Percentiles rank a stretch among this genome's conserved stretches.
Conservation (phyloP, 495 filamentous ascomycete genomes). For the Bacidia gigantensis region DNA sequence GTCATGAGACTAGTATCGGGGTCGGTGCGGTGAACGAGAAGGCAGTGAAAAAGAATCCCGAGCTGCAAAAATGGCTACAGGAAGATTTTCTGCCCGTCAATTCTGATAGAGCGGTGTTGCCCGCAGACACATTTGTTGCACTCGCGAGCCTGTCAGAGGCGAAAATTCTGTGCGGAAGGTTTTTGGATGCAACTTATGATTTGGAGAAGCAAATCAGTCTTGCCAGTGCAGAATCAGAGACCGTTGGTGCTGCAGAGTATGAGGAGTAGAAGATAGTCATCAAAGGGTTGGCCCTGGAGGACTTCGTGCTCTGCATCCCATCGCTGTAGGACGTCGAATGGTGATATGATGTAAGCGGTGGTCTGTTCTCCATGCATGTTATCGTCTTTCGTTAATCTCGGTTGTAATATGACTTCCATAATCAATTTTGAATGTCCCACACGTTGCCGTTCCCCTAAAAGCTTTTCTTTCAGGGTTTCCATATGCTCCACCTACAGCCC, state of each 20-base stretch:
- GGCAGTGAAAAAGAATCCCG: constrained; percentile 10
- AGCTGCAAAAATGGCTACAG: constrained; percentile 7
- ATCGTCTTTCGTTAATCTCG: too few species aligned
- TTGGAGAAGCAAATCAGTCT: constrained; percentile 12
- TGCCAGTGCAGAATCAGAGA: too few species aligned
- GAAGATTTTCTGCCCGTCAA: constrained; percentile 11
- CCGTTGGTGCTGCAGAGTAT: not conserved
- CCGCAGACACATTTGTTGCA: constrained; percentile 19
- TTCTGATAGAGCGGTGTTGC: constrained; percentile 12
- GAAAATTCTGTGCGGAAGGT: constrained; percentile 18
- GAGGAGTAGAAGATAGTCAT: constrained; percentile 22
- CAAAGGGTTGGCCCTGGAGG: not conserved
- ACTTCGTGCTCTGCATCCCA: too few species aligned
- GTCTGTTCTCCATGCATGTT: not conserved
- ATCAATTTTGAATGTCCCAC: too few species aligned
- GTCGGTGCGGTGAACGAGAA: constrained; percentile 7
- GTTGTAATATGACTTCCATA: too few species aligned
- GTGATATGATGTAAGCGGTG: not conserved
- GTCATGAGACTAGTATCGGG: constrained; percentile 14
- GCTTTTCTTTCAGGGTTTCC: not conserved
- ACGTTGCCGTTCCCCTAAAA: too few species aligned
- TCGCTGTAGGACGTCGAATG: not conserved
- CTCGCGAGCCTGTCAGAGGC: constrained; percentile 14
- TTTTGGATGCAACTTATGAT: constrained; percentile 19
- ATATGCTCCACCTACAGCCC: not conserved